Evolutionary conservation across 148 eudicot species (phyloP), one percentile per base, ranked within the genome.

Genomic region (Rheum nobile): DNA sequence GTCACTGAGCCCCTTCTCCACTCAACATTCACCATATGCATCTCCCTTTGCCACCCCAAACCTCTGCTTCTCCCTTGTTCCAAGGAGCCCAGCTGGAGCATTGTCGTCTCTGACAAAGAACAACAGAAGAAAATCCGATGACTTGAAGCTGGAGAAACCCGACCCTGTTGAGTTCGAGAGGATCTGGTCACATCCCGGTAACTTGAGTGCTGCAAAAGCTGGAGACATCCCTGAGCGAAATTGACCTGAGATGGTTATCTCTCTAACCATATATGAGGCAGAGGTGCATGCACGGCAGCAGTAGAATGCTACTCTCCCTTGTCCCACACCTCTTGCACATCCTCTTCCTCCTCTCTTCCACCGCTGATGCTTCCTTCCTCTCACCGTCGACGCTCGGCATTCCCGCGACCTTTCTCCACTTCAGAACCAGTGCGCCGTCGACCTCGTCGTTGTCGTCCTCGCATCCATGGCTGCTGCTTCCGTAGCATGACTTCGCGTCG

Each of bases 211-310:
- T n/a, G n/a, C n/a, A n/a, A n/a, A n/a, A n/a, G 55, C 86, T 24
- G 85, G 82, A 43, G 77, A 80, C 83, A 88, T 83, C 59, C 89
- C 88, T 0, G 88, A 84, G 75, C 84, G 86, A 7, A 81, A 88
- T 71, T 82, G 71, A 84, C 52, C 34, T 13, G 50, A 16, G 74
- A 8, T 3, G 32, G 32, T 22, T 55, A 2, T 24, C 63, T 22
- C 32, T 55, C 32, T 22, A 55, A 55, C 63, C 28, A 55, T n/a
- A n/a, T n/a, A n/a, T n/a, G 19, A 89, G 72, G 48, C 97, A 92
- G 32, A 90, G 88, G 71, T 92, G 97, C 81, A 91, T 86, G 75
- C 97, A 92, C 28, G 97, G 96, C 77, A 92, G 75, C 31, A 92
- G 61, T 76, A 92, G 74, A 67, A 92, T 93, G 63, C 91, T 80